Evolutionary conservation across 345 rosid species (phyloP), one percentile per base, ranked within the genome.

Genomic region (Eucalyptus sp.): DNA sequence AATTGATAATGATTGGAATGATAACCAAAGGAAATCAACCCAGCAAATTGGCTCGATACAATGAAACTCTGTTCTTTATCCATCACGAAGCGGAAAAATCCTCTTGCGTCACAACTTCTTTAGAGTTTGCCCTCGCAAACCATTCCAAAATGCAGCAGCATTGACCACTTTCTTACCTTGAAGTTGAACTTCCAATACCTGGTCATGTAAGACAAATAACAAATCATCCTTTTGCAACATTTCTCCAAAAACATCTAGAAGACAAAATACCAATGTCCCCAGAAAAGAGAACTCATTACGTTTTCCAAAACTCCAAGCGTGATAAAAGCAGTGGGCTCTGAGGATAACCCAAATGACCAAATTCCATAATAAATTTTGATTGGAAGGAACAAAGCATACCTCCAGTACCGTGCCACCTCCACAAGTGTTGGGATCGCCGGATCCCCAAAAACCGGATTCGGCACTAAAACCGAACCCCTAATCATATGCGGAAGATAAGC

Each of bases 161-260:
- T 54, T 87, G 31, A 91, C 90, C 24, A 90, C 96, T 91, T 96
- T 97, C 91, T 96, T 98, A 27, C 98, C 98, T 24, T 98, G 97
- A 92, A 95, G 98, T 93, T 98, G 99, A 88, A 98, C 92, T 90
- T 97, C 98, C 89, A 98, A 90, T 66, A 98, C 97, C 98, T 97
- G 93, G 54, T 89, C 85, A 71, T 50, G 71, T 48, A 13, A 50
- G 83, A 33, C 46, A 29, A 22, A 49, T 44, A 6, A 50, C 29
- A 27, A 24, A 17, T 52, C 13, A 66, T 64, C 76, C 46, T 49
- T 33, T 85, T 27, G 49, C 54, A 49, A 46, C 20, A 49, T 7
- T 85, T 46, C 13, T 46, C 50, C 52, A 85, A 85, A 33, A 48
- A n/a, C 71, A 33, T 54, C 29, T 54, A 52, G 46, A 50, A 33